Conservation (phyloP, 768 basidiomycete genomes). For the Xerocomellus amylosporus region DNA sequence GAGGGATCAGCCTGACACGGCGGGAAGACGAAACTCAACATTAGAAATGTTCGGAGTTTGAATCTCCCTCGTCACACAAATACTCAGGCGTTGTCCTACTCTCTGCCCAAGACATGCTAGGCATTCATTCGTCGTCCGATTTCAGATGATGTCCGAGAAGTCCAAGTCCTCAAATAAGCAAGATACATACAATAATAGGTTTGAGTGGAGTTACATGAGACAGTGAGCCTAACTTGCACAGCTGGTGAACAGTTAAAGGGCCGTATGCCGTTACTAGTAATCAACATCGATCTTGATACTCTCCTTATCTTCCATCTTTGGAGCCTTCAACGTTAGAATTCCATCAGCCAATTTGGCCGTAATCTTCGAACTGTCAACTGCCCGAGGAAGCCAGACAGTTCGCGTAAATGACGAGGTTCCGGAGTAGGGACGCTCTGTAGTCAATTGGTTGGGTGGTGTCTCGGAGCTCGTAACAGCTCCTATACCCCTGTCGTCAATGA, state of each 20-base stretch:
- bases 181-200: not conserved
- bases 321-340: constrained; percentile 59
- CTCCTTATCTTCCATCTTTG: constrained; percentile 59
- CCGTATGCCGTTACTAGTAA: not conserved
- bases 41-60: no score
- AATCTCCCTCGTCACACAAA: no score
- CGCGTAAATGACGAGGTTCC: constrained; percentile 57
- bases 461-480: constrained; percentile 19
- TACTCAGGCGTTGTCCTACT: no score
- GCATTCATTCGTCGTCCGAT: no score
- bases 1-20: not conserved
- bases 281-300: constrained; percentile 48
- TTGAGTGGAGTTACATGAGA: constrained; percentile 10
- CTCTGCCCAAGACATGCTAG: no score
- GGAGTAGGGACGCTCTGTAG: constrained; percentile 59
- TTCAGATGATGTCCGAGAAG: no score
- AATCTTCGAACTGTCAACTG: constrained; percentile 56
- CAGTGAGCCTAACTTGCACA: not conserved
- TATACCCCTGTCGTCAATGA: not conserved
- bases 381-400: constrained; percentile 68
- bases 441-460: constrained; percentile 43
- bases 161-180: not conserved
- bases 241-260: not conserved
- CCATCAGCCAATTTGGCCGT: constrained; percentile 67
- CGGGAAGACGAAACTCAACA: not conserved